Percentiles rank a stretch among this genome's conserved stretches.
Evolutionary conservation across 257 asterid species (phyloP).

Genomic region (Capsicum pubescens): DNA sequence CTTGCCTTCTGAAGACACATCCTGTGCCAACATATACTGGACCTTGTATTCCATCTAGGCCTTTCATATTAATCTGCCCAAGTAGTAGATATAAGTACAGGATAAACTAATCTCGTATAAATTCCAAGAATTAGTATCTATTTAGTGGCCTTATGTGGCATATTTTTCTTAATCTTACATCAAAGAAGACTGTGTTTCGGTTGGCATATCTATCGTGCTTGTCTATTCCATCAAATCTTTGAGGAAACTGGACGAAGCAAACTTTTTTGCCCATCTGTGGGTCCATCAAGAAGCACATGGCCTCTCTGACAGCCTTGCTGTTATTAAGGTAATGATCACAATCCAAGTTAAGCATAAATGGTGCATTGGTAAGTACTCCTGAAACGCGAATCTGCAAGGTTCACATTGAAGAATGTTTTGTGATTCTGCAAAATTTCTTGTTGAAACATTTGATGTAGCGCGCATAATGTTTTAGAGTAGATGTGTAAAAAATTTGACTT

Average conservation of each 20-base stretch:
- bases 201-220: slow-evolving; percentile 93
- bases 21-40: slow-evolving; percentile 97
- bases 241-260: slow-evolving; percentile 97
- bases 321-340: slow-evolving; percentile 96
- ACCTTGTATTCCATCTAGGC: slow-evolving; percentile 94
- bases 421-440: slow-evolving; percentile 16
- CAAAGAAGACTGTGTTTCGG: slow-evolving; percentile 97
- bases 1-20: slow-evolving; percentile 88
- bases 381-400: slow-evolving; percentile 84
- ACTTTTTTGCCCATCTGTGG: slow-evolving; percentile 85
- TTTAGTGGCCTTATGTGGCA: neutral
- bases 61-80: slow-evolving; percentile 88
- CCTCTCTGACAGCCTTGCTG: slow-evolving; percentile 94
- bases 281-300: slow-evolving; percentile 99
- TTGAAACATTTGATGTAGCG: neutral
- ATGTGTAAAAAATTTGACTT: neutral
- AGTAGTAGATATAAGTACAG: neutral
- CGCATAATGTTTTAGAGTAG: neutral
- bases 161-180: slow-evolving; percentile 54
- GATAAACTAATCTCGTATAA: neutral
- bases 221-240: slow-evolving; percentile 98
- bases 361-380: slow-evolving; percentile 97
- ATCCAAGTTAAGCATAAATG: slow-evolving; percentile 98
- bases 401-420: neutral
- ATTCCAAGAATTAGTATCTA: neutral